These are phyloP conservation scores for Haplosporangium gracile DNA, from an alignment of 192 early-diverging fungal species.

Conservation along the genomic window DNA sequence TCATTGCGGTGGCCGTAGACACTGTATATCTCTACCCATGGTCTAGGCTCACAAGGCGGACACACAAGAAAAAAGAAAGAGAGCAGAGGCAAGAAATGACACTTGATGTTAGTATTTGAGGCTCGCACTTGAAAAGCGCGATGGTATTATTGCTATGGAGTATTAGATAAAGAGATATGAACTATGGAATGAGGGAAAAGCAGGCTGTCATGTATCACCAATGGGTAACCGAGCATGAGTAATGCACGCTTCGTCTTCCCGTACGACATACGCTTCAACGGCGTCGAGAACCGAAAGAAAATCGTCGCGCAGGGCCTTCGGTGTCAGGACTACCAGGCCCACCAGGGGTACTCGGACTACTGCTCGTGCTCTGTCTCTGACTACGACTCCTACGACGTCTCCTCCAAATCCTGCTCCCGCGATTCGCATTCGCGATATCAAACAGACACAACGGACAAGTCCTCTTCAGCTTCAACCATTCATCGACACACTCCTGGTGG, in stretches of 20 bases:
- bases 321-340: slow-evolving; percentile 4
- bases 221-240: no score
- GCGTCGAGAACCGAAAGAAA: slow-evolving; percentile 21
- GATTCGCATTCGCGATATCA: slow-evolving; percentile 57
- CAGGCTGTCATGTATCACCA: no score
- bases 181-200: no score
- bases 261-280: not conserved
- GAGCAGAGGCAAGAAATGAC: no score
- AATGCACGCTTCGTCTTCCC: no score
- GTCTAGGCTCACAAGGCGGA: no score
- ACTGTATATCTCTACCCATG: no score
- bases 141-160: not conserved
- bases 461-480: slow-evolving; percentile 84
- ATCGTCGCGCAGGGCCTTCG: not conserved
- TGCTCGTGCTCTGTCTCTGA: not conserved
- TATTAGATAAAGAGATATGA: not conserved
- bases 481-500: slow-evolving; percentile 85
- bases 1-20: no score
- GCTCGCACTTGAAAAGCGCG: no score
- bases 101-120: no score
- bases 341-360: not conserved
- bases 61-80: no score
- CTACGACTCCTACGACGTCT: slow-evolving; percentile 6
- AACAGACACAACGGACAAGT: slow-evolving; percentile 83
- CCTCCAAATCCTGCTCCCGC: slow-evolving; percentile 11